Conservation (phyloP, 1,284 basidiomycete genomes). For the Ustilago bromivora region DNA sequence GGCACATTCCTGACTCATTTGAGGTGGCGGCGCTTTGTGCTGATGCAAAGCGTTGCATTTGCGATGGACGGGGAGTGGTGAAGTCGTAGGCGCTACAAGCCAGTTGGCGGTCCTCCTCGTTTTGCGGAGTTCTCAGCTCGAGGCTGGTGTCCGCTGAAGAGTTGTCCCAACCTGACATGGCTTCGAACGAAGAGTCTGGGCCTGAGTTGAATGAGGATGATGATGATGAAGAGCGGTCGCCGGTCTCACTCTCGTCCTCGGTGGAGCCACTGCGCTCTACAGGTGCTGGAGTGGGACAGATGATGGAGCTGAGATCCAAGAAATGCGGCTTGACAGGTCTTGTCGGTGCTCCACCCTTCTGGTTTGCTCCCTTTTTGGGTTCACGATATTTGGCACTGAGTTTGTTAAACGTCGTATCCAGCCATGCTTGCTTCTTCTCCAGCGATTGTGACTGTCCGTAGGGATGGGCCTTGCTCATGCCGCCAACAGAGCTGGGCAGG, state of each 20-base stretch:
- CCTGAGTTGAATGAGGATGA: constrained; percentile 38
- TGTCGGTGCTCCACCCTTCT: constrained; percentile 6
- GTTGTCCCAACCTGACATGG: constrained; percentile 42
- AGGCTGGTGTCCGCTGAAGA: constrained; percentile 34
- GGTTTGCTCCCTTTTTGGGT: constrained; percentile 18
- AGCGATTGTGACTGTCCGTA: background rate
- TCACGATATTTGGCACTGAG: constrained; percentile 36
- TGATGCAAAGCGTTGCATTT: constrained; percentile 47
- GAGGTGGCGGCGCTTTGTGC: constrained; percentile 18
- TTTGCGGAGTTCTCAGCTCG: constrained; percentile 42
- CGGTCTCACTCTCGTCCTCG: constrained; percentile 29
- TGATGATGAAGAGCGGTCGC: constrained; percentile 31
- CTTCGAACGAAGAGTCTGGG: constrained; percentile 37
- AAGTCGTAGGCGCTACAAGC: constrained; percentile 30
- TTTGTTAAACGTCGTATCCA: constrained; percentile 47
- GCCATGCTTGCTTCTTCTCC: constrained; percentile 38
- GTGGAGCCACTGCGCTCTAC: constrained; percentile 9
- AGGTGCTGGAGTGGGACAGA: constrained; percentile 34
- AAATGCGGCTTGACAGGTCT: constrained; percentile 45
- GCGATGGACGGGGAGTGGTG: constrained; percentile 41
- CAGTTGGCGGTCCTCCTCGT: constrained; percentile 36
- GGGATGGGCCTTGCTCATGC: background rate
- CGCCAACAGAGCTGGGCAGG: background rate
- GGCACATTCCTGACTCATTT: constrained; percentile 13
- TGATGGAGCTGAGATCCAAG: constrained; percentile 50